phyloP scores from a whole-genome alignment of 2,329 filamentous ascomycete species.

The Diaporthe ilicicola region DNA sequence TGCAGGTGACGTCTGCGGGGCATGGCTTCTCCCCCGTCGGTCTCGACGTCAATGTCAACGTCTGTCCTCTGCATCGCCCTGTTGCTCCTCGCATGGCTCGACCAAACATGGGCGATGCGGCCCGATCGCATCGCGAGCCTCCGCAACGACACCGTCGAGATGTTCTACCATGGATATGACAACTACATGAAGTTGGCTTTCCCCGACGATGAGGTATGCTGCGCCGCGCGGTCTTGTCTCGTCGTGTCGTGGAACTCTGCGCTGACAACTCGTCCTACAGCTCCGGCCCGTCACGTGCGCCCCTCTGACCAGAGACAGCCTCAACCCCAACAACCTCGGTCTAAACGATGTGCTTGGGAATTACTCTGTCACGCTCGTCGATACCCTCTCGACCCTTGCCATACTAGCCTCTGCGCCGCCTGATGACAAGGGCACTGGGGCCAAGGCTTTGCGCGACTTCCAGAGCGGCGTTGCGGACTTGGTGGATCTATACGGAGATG shows the following conservation, averaged over 20 bases:
- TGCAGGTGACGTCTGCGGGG: conserved; percentile 51
- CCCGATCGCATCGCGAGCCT: conserved; percentile 63
- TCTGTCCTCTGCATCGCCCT: conserved; percentile 36
- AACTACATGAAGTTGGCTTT: conserved; percentile 96
- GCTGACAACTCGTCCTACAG: conserved; percentile 48
- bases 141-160: conserved; percentile 70
- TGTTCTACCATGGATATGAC: conserved; percentile 97
- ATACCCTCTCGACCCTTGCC: conserved; percentile 92
- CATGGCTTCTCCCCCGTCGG: conserved; percentile 37
- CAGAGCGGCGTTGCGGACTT: conserved; percentile 81
- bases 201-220: conserved; percentile 84
- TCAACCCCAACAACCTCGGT: conserved; percentile 82
- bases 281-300: conserved; percentile 85
- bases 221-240: not conserved
- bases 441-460: conserved; percentile 76
- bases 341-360: conserved; percentile 97
- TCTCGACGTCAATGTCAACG: conserved; percentile 5
- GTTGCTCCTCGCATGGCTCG: conserved; percentile 52
- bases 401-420: conserved; percentile 83
- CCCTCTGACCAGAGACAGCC: conserved; percentile 83
- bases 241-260: conserved; percentile 25
- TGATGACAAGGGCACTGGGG: conserved; percentile 59
- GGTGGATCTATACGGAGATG: conserved; percentile 87
- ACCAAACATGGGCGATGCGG: conserved; percentile 58
- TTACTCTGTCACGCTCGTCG: conserved; percentile 94